Percentiles rank a stretch among this genome's conserved stretches.
Conservation (phyloP, 1,284 basidiomycete genomes). For the Fomitopsis schrenkii region DNA sequence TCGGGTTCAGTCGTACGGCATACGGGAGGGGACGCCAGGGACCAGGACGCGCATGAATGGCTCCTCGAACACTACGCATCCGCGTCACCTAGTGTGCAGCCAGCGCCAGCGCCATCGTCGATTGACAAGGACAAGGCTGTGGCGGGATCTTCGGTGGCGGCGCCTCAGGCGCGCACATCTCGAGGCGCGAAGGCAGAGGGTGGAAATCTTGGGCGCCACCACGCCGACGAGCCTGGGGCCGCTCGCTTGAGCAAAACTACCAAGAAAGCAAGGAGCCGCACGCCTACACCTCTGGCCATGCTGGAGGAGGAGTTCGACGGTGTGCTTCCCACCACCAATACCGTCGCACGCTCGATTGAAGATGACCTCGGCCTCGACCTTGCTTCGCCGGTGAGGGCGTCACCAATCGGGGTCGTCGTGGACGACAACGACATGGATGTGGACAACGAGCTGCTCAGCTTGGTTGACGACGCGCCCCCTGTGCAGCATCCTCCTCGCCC, state of each 20-base stretch:
- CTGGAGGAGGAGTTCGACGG: constrained; percentile 45
- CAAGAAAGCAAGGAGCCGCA: constrained; percentile 12
- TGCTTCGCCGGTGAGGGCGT: constrained; percentile 2
- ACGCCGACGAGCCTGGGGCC: not conserved
- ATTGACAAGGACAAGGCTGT: not conserved
- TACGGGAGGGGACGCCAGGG: constrained; percentile 13
- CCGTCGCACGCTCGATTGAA: not conserved
- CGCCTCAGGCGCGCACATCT: not conserved
- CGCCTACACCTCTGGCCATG: constrained; percentile 20
- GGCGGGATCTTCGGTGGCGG: not conserved
- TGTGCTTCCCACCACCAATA: constrained; percentile 6
- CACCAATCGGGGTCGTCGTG: constrained; percentile 17
- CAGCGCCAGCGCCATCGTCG: constrained; percentile 11
- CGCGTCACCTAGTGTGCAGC: constrained; percentile 9
- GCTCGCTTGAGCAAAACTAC: not conserved
- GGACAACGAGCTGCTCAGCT: constrained; percentile 66
- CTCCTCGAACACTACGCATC: constrained; percentile 48
- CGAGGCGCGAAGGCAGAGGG: not conserved
- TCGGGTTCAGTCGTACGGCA: not conserved
- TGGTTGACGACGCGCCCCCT: constrained; percentile 41
- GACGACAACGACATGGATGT: constrained; percentile 48
- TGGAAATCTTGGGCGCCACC: not conserved
- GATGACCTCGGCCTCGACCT: constrained; percentile 1
- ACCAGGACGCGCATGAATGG: constrained; percentile 56
- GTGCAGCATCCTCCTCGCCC: constrained; percentile 6